Conservation (phyloP, 257 asterid genomes). For the Ligustrum vulgare region DNA sequence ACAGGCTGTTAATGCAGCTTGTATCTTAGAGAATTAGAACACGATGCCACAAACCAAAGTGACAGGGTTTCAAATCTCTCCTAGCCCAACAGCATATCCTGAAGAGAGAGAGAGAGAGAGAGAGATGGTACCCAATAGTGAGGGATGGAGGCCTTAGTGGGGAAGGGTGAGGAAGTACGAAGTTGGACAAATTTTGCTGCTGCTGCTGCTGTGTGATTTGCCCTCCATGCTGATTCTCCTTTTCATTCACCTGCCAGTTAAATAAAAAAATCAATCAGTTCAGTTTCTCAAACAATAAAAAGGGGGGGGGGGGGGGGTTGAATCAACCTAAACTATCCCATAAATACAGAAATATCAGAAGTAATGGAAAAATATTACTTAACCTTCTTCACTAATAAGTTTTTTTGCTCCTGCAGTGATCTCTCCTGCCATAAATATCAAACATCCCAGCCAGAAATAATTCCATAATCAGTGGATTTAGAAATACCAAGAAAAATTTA, state of each 20-base stretch:
- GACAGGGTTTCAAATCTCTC: neutral
- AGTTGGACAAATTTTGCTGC: constrained; percentile 18
- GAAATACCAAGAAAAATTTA: neutral
- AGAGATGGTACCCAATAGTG: constrained; percentile 38
- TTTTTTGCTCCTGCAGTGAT: constrained; percentile 57
- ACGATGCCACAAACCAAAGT: neutral
- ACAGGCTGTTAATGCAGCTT: too few species aligned
- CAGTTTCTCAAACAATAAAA: too few species aligned
- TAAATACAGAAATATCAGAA: neutral
- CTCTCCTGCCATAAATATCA: constrained; percentile 50
- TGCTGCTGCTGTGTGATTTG: constrained; percentile 18
- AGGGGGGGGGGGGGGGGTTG: too few species aligned
- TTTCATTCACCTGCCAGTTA: constrained; percentile 45
- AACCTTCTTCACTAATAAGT: constrained; percentile 56
- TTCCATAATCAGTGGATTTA: neutral
- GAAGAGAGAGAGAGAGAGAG: neutral
- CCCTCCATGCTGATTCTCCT: constrained; percentile 26
- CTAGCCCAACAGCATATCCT: neutral
- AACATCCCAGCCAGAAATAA: neutral
- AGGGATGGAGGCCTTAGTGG: constrained; percentile 27
- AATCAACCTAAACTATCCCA: neutral
- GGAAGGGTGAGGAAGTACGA: constrained; percentile 25
- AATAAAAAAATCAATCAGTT: neutral
- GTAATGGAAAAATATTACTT: neutral
- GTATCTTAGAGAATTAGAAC: neutral